Conservation (phyloP, 208 protist species). For the Leishmania major region DNA sequence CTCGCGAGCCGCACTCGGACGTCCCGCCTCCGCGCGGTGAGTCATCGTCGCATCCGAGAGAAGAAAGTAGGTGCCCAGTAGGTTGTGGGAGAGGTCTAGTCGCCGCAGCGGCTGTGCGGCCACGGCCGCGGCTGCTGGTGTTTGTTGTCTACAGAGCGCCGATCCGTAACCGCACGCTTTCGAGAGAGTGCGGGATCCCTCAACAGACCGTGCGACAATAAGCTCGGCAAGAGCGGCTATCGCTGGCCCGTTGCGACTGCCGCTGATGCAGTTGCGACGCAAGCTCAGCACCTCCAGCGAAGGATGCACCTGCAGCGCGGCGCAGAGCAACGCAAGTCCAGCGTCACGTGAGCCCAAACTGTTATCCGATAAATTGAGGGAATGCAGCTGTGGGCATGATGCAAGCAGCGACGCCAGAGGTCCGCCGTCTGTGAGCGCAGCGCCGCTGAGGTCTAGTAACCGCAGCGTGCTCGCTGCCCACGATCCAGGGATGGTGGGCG, state of each 20-base stretch:
- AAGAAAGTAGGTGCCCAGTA: constrained; percentile 27
- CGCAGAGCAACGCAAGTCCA: constrained; percentile 36
- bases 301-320: constrained; percentile 39
- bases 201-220: constrained; percentile 28
- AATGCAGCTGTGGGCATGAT: constrained; percentile 27
- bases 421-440: constrained; percentile 32
- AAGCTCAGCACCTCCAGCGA: constrained; percentile 37
- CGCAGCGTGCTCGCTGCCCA: constrained; percentile 3
- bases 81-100: constrained; percentile 35
- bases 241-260: constrained; percentile 26
- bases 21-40: background rate
- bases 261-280: constrained; percentile 45
- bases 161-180: background rate
- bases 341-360: constrained; percentile 34
- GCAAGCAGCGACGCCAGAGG: constrained; percentile 38
- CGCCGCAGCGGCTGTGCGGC: constrained; percentile 8
- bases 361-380: constrained; percentile 55
- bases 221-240: constrained; percentile 51
- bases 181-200: background rate
- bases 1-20: background rate
- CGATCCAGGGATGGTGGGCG: background rate
- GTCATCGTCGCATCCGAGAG: background rate
- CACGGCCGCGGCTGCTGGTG: background rate
- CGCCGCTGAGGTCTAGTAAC: constrained; percentile 31
- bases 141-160: background rate